Percentiles rank a stretch among this genome's conserved stretches.
These are phyloP conservation scores for Phytophthora idaei DNA, from an alignment of 352 stramenopile species.

Conservation along the genomic window DNA sequence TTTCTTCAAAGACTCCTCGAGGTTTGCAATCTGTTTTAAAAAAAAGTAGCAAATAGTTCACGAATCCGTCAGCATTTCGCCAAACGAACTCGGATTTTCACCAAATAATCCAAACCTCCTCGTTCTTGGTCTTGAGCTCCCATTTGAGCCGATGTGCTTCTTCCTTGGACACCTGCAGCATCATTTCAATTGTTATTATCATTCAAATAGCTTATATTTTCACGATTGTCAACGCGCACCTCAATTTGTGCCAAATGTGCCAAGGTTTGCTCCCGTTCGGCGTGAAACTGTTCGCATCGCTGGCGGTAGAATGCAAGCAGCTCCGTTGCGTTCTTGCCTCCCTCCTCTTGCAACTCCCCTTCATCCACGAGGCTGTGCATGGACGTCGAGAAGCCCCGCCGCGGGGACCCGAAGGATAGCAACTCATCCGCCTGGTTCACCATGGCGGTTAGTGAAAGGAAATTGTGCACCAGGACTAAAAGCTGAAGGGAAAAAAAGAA, in stretches of 20 bases:
- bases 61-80: slow-evolving; percentile 1
- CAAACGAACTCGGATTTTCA: neutral
- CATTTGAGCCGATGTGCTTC: slow-evolving; percentile 76
- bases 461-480: slow-evolving; percentile 12
- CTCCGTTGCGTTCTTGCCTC: slow-evolving; percentile 20
- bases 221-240: slow-evolving; percentile 27
- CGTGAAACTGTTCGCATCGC: slow-evolving; percentile 68
- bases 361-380: slow-evolving; percentile 24
- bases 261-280: slow-evolving; percentile 59
- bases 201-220: slow-evolving; percentile 4
- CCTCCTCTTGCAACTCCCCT: slow-evolving; percentile 13
- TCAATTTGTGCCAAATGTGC: slow-evolving; percentile 62
- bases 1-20: slow-evolving; percentile 60
- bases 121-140: slow-evolving; percentile 64
- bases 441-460: slow-evolving; percentile 11
- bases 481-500: slow-evolving; percentile 1
- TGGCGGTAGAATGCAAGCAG: slow-evolving; percentile 73
- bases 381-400: slow-evolving; percentile 38
- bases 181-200: slow-evolving; percentile 1
- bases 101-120: slow-evolving; percentile 52
- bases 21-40: slow-evolving; percentile 48
- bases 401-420: slow-evolving; percentile 62
- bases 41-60: neutral
- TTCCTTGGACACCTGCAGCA: slow-evolving; percentile 71
- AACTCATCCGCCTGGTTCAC: slow-evolving; percentile 44